Evolutionary conservation across 805 yeast species (phyloP).

Genomic region (Lipomyces yamanashiensis): DNA sequence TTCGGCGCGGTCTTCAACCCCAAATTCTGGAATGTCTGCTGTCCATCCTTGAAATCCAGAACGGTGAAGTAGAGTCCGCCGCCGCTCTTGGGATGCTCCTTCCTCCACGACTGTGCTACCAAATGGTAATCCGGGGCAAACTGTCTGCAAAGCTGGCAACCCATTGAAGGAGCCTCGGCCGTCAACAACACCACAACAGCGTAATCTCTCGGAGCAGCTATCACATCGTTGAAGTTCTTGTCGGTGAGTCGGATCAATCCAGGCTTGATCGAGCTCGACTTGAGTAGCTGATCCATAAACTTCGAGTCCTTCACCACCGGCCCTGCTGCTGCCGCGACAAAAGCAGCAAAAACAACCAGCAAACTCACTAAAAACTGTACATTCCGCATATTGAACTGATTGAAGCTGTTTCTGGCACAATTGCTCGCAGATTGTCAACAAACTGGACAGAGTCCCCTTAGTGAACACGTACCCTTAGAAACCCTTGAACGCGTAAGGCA

Average conservation of each 20-base stretch:
- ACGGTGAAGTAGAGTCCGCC: constrained; percentile 68
- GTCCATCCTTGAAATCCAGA: constrained; percentile 70
- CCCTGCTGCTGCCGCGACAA: background rate
- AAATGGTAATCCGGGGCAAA: constrained; percentile 66
- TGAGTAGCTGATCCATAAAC: constrained; percentile 21
- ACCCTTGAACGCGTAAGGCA: background rate
- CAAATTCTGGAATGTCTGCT: constrained; percentile 56
- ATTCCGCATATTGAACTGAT: constrained; percentile 9
- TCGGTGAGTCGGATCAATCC: constrained; percentile 60
- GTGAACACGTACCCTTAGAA: constrained; percentile 17
- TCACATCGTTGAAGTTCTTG: constrained; percentile 58
- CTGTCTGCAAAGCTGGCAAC: constrained; percentile 74
- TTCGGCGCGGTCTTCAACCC: constrained; percentile 78
- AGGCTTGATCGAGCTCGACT: constrained; percentile 22
- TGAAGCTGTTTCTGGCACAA: background rate
- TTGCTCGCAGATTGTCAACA: background rate
- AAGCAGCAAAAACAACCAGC: constrained; percentile 1
- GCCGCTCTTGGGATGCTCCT: constrained; percentile 57
- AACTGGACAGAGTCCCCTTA: background rate
- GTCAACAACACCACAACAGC: constrained; percentile 71
- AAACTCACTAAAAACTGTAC: background rate
- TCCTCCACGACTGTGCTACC: constrained; percentile 67
- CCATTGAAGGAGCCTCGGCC: constrained; percentile 72
- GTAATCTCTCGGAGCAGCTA: constrained; percentile 71
- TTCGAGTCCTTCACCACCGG: constrained; percentile 13